A percentile compares a stretch with the other conserved stretches of the same genome.
phyloP scores from a whole-genome alignment of 257 asterid species.

The Przewalskia tangutica region DNA sequence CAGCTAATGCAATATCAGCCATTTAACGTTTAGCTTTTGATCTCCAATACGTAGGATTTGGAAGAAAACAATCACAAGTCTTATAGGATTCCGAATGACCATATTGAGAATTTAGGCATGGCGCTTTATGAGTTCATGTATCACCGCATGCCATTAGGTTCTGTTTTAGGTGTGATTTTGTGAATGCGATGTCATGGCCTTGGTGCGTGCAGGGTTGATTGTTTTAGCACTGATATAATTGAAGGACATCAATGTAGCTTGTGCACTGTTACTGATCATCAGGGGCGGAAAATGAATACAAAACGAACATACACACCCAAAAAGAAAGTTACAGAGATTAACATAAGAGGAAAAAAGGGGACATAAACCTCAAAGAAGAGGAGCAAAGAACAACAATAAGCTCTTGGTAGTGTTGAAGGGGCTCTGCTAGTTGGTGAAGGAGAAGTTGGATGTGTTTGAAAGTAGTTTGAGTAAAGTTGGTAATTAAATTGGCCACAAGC shows the following conservation, averaged over 20 bases:
- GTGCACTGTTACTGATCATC: neutral
- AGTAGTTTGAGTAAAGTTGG: neutral
- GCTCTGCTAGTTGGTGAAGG: neutral
- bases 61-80: neutral
- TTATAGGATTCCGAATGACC: neutral
- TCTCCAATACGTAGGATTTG: neutral
- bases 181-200: neutral
- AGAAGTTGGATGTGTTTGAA: conserved; percentile 2
- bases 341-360: neutral
- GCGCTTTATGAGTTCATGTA: neutral
- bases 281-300: neutral
- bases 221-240: neutral
- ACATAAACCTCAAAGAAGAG: neutral
- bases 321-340: neutral
- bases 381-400: neutral
- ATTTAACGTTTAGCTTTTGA: neutral
- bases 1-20: neutral
- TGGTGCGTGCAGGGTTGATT: neutral
- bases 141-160: neutral
- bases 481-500: neutral
- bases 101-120: neutral
- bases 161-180: neutral
- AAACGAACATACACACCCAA: too few species aligned
- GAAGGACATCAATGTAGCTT: neutral
- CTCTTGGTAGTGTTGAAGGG: neutral